Evolutionary conservation across 1,284 basidiomycete genomes (phyloP).

Genomic region (Cryptococcus neoformans): DNA sequence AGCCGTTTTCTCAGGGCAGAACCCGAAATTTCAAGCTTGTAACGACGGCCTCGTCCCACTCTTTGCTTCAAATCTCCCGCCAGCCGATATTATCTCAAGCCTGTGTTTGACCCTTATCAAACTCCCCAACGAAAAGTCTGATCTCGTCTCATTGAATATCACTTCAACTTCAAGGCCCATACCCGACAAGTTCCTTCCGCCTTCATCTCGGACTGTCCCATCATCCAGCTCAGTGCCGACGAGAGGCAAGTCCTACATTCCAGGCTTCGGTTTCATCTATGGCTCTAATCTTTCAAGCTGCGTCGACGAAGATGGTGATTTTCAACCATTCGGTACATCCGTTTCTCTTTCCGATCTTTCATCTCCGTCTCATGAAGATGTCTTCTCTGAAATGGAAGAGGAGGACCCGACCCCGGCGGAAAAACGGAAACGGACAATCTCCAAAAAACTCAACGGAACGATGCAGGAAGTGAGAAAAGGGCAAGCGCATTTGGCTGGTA

Average conservation of each 20-base stretch:
- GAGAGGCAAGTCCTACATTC: conserved; percentile 10
- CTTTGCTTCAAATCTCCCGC: conserved; percentile 17
- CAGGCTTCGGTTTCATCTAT: conserved; percentile 29
- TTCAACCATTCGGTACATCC: too few species aligned
- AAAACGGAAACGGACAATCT: too few species aligned
- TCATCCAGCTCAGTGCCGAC: not conserved
- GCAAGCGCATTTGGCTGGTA: too few species aligned
- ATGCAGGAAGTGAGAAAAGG: too few species aligned
- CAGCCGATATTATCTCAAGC: conserved; percentile 20
- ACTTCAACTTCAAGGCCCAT: not conserved
- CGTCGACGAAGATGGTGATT: too few species aligned
- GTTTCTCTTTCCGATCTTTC: too few species aligned
- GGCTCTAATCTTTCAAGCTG: conserved; percentile 12
- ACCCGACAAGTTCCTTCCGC: not conserved
- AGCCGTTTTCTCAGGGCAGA: conserved; percentile 17
- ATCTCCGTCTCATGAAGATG: too few species aligned
- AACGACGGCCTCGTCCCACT: conserved; percentile 26
- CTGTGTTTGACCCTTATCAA: conserved; percentile 28
- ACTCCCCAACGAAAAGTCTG: not conserved
- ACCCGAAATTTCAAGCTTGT: conserved; percentile 33
- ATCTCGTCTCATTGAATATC: not conserved
- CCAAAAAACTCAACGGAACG: too few species aligned
- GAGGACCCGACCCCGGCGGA: too few species aligned
- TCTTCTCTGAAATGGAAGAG: too few species aligned
- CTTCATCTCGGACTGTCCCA: not conserved